Base-by-base conservation (phyloP, 2,329 filamentous ascomycete species). In the Verticillium nubilum region DNA sequence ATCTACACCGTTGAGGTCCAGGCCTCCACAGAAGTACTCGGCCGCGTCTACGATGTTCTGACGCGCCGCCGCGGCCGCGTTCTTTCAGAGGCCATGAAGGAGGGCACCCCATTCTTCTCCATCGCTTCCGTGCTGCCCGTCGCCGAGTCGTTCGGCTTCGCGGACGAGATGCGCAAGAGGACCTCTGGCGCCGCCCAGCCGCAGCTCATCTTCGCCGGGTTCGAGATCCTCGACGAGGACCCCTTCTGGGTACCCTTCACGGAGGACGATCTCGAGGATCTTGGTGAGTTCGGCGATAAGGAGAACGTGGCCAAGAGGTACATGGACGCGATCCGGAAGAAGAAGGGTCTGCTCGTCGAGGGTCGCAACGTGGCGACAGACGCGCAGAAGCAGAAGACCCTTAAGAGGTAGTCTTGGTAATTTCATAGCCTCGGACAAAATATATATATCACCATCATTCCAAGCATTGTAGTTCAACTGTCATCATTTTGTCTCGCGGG, bases 1-100 rank as follows among this genome's bases (percentile, higher is more conserved):
- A 98, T 98, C 92, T 99, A 99, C 78, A 92, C 86, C 59, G 97
- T 94, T 72, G 95, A 98, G 72, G 98, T 99, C 68, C 95, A 98
- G 81, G 92, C 94, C 29, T 93, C 91, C 25, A 94, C 93, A 68
- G 95, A 98, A 74, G 95, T 98, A 50, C 86, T 99, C 5, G 95
- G 95, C 25, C 88, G 92, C 29, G 95, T 98, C 33, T 99, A 99
- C 80, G 91, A 91, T 66, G 94, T 98, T n/a, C 87, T 99, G n/a
- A 97, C 94, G 31, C 89, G 94, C 1, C 90, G 95, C 5, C 88
- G 93, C 33, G 95, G 95, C 27, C 89, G 88, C 37, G 96, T 99
- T 58, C 85, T 96, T 25, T 90, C 90, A 10, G 95, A 99, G 75
- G 86, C 87, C 23, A 90, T 99, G 80, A 96, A 97, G 68, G 92